Evolutionary conservation across 2,329 filamentous ascomycete species (phyloP).

Genomic region (Colletotrichum acutatum): DNA sequence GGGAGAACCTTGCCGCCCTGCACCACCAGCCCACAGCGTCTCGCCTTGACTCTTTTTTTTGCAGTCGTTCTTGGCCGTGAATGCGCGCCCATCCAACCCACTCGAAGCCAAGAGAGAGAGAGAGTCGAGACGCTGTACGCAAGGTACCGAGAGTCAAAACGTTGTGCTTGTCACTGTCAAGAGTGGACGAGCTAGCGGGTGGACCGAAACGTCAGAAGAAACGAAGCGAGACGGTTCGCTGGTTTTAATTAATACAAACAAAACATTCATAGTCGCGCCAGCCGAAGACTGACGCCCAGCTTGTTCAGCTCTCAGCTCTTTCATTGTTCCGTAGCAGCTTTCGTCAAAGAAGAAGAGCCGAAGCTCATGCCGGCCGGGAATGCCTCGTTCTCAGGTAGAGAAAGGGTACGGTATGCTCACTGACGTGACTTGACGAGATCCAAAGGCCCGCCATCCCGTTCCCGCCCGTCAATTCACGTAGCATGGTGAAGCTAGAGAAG

Average conservation of each 20-base stretch:
- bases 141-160: not conserved
- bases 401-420: not conserved
- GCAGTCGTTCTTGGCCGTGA: not conserved
- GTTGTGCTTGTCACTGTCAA: not conserved
- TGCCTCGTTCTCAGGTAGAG: not conserved
- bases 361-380: conserved; percentile 1
- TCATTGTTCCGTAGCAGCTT: not conserved
- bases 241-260: not conserved
- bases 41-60: conserved; percentile 10
- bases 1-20: not conserved
- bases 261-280: not conserved
- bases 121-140: not conserved
- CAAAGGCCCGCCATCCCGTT: conserved; percentile 1
- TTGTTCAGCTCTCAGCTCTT: not conserved
- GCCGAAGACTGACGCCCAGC: not conserved
- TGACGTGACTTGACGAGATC: not conserved
- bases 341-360: conserved; percentile 7
- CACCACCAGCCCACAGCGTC: conserved; percentile 14
- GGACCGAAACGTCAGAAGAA: conserved; percentile 4
- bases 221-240: not conserved
- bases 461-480: not conserved
- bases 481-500: not conserved
- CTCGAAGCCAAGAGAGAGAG: not conserved
- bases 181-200: not conserved
- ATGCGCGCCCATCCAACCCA: not conserved